phyloP scores from a whole-genome alignment of 805 yeast genomes.

The Candida cerambycidarum region DNA sequence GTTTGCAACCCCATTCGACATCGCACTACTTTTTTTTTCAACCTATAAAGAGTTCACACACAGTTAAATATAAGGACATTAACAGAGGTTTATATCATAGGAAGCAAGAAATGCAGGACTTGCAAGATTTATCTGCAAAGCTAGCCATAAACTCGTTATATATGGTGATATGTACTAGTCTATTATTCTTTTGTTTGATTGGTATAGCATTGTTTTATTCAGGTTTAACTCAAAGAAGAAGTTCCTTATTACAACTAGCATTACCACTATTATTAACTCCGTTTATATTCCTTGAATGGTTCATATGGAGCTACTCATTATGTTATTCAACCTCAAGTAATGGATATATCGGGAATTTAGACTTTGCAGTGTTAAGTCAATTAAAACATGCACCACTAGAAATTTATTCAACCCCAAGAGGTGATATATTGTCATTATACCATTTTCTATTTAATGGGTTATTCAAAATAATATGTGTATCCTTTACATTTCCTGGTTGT shows the following conservation, averaged over 20 bases:
- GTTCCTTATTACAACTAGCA: slow-evolving; percentile 41
- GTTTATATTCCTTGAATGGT: slow-evolving; percentile 40
- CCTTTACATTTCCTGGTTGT: slow-evolving; percentile 45
- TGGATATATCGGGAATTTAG: slow-evolving; percentile 33
- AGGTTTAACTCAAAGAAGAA: slow-evolving; percentile 43
- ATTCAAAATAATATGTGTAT: slow-evolving; percentile 39
- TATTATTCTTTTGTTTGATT: slow-evolving; percentile 31
- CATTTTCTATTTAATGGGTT: slow-evolving; percentile 42
- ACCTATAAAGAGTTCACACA: too few species aligned
- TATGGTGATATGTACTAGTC: slow-evolving; percentile 34
- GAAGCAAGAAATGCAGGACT: slow-evolving; percentile 4
- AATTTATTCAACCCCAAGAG: slow-evolving; percentile 37
- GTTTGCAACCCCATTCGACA: background rate
- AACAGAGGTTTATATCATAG: too few species aligned
- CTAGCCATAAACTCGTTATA: slow-evolving; percentile 29
- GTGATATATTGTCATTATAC: slow-evolving; percentile 33
- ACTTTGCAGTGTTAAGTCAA: slow-evolving; percentile 31
- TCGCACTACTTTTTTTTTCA: background rate
- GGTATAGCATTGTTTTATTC: slow-evolving; percentile 43
- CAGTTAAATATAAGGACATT: too few species aligned
- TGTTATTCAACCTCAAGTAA: slow-evolving; percentile 37
- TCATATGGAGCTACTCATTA: slow-evolving; percentile 45
- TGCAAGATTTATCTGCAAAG: slow-evolving; percentile 9
- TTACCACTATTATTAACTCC: slow-evolving; percentile 33
- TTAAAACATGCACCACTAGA: slow-evolving; percentile 17